Evolutionary conservation across 306 rosid genomes (phyloP).

Genomic region (Cucurbita ficifolia): DNA sequence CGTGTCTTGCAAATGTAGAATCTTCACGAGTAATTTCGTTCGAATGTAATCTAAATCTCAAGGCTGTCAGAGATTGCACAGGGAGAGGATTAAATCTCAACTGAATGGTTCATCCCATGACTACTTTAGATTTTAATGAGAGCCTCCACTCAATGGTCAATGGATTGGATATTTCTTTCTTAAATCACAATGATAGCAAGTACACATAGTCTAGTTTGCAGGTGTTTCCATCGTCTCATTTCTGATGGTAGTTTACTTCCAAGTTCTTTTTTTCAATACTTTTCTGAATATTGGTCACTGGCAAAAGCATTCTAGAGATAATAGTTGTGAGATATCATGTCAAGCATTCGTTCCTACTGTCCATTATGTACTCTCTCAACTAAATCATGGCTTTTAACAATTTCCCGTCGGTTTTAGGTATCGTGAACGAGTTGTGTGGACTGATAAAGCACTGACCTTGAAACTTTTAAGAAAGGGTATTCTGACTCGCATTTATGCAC

Average conservation of each 20-base stretch:
- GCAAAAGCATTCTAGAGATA: not conserved
- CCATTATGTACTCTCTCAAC: not conserved
- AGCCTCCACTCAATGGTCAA: not conserved
- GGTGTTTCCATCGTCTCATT: not conserved
- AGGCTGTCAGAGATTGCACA: not conserved
- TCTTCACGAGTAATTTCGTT: not conserved
- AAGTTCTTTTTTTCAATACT: not conserved
- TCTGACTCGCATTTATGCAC: constrained; percentile 74
- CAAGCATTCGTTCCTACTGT: not conserved
- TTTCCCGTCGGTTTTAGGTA: constrained; percentile 42
- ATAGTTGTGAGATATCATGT: not conserved
- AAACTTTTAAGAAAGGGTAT: constrained; percentile 76
- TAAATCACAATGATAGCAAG: not conserved
- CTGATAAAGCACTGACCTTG: constrained; percentile 42
- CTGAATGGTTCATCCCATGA: not conserved
- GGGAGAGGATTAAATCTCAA: not conserved
- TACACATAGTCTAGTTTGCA: not conserved
- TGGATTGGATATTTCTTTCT: not conserved
- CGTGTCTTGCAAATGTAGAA: not conserved
- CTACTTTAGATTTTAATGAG: not conserved
- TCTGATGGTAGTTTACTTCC: not conserved
- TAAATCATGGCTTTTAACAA: not conserved
- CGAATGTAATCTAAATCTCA: not conserved
- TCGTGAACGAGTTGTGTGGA: constrained; percentile 79
- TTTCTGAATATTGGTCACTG: not conserved